Evolutionary conservation across 306 rosid genomes (phyloP), one percentile per base, ranked within the genome.

Genomic region (Elaeagnus macrophylla): DNA sequence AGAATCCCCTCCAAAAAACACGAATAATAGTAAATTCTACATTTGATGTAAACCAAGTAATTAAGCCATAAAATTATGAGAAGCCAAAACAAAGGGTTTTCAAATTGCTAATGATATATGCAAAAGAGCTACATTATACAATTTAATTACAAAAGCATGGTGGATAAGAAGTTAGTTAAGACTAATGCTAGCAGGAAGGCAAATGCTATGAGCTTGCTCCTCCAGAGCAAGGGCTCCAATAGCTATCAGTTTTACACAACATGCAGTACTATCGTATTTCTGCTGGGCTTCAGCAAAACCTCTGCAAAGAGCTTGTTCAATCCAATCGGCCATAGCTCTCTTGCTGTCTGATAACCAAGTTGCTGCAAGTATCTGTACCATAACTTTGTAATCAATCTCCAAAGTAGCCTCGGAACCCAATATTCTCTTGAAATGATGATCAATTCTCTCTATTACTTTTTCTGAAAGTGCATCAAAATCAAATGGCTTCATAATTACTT

Each of bases 321-420:
- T 48, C 96, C 99, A 93, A 57, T 78, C 75, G 48, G 84, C 81
- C 74, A 83, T 51, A 5, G 62, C 62, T 54, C 63, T 68, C 69
- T 79, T 77, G 69, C 69, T 69, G 12, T 81, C 85, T 15, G 91
- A 78, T 61, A 82, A 58, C 96, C 95, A 87, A 15, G 80, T 63
- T 32, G 99, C 95, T 42, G 94, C 99, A 13, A 93, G 81, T 39
- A 93, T 80, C 65, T 84, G 96, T 48, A 69, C 66, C 86, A 87
- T 68, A 48, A 73, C 85, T 36, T 73, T 71, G 50, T 75, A 72
- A 32, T 82, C 96, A 41, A 87, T 87, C 82, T 82, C 94, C 47
- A 93, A 75, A 49, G 19, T 10, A 47, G 60, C 47, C 35, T 75
- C 73, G 0, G 67, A 54, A 3, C 89, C 89, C 0, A 82, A 75